Conservation (phyloP, 805 yeast species). For the Hanseniaspora clermontiae region DNA sequence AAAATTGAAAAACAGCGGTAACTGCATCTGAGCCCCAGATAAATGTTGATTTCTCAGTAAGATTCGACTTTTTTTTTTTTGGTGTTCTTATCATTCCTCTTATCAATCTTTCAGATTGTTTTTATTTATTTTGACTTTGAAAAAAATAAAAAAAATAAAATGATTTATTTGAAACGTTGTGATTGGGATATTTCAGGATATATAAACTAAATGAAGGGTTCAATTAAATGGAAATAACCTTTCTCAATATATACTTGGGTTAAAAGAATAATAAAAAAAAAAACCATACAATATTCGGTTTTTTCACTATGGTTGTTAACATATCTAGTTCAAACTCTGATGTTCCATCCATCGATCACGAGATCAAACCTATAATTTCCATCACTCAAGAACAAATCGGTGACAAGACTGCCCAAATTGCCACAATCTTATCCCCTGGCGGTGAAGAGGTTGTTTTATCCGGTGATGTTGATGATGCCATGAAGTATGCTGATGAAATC, state of each 20-base stretch:
- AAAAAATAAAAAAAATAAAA: no score
- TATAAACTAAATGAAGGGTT: not conserved
- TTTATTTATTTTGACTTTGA: no score
- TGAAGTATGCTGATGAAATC: constrained; percentile 31
- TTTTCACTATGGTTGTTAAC: not conserved
- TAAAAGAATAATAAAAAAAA: not conserved
- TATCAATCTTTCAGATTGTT: not conserved
- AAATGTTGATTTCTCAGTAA: no score
- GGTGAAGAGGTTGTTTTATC: constrained; percentile 23
- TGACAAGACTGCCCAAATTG: constrained; percentile 13
- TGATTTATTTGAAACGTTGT: not conserved
- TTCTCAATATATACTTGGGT: no score
- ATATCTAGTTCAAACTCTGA: constrained; percentile 3
- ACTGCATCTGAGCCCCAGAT: no score
- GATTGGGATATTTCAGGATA: not conserved
- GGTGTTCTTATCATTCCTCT: not conserved
- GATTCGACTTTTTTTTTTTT: no score
- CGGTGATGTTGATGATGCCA: constrained; percentile 37
- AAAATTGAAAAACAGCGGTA: no score
- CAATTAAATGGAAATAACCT: no score
- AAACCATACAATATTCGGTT: not conserved
- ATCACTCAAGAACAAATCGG: constrained; percentile 12
- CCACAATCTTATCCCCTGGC: constrained; percentile 21
- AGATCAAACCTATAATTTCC: constrained; percentile 11
- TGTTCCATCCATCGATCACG: constrained; percentile 4